Percentiles rank a stretch among this genome's conserved stretches.
phyloP scores from a whole-genome alignment of 345 rosid species.

The Lenwebbia sp. region DNA sequence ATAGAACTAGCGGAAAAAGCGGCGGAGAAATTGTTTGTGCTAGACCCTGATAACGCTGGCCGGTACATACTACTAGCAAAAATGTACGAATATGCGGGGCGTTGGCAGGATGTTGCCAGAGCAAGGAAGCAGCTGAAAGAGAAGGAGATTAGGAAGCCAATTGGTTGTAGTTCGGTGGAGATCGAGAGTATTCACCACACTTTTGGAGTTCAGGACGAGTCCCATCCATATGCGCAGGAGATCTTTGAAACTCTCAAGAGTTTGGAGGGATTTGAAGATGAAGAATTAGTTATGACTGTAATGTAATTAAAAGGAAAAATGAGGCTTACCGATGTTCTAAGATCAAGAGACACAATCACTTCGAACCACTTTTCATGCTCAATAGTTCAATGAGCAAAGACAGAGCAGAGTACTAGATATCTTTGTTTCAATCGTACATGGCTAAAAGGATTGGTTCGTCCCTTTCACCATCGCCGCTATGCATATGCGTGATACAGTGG shows the following conservation, averaged over 20 bases:
- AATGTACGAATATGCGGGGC: neutral
- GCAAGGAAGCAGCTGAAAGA: neutral
- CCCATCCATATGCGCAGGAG: neutral
- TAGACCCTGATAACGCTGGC: slow-evolving; percentile 3
- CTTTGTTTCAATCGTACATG: neutral
- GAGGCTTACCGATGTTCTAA: neutral
- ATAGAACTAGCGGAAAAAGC: neutral
- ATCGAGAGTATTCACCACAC: neutral
- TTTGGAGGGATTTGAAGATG: neutral
- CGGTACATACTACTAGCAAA: neutral
- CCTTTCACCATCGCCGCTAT: neutral
- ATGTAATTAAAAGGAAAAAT: neutral
- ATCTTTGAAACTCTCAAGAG: neutral
- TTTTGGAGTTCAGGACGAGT: neutral
- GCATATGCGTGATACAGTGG: neutral
- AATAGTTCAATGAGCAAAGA: neutral
- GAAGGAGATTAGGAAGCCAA: neutral
- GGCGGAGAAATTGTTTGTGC: neutral
- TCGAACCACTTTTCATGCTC: neutral
- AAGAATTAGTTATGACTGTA: neutral
- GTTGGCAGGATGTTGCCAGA: neutral
- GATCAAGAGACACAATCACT: neutral
- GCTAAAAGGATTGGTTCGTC: neutral
- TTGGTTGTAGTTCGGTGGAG: neutral
- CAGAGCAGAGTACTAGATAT: neutral